A percentile compares a stretch with the other conserved stretches of the same genome.
These are phyloP conservation scores for Fragilaria crotonensis DNA, from an alignment of 108 stramenopile genomes.

Conservation along the genomic window DNA sequence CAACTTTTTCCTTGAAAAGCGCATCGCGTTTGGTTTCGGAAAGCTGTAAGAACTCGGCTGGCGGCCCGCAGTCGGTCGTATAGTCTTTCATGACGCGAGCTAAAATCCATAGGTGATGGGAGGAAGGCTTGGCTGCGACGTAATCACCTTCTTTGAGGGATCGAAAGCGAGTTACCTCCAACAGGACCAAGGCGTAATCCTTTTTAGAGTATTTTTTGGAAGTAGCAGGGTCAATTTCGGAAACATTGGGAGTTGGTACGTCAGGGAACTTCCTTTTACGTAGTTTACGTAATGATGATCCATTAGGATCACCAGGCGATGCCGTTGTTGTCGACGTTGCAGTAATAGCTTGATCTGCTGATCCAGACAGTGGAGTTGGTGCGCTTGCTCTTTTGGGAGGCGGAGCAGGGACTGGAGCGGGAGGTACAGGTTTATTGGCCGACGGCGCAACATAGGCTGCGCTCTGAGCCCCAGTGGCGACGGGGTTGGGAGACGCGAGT, in stretches of 20 bases:
- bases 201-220: slow-evolving; percentile 48
- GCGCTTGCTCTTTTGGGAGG: background rate
- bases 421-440: background rate
- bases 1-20: slow-evolving; percentile 49
- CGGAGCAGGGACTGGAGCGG: background rate
- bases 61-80: slow-evolving; percentile 15
- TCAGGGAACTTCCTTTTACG: slow-evolving; percentile 25
- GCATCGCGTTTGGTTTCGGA: slow-evolving; percentile 42
- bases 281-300: slow-evolving; percentile 56
- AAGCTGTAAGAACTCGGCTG: slow-evolving; percentile 45
- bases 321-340: slow-evolving; percentile 2
- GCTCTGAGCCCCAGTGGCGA: background rate
- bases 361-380: background rate
- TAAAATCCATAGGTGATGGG: slow-evolving; percentile 66
- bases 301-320: slow-evolving; percentile 32
- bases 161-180: slow-evolving; percentile 53
- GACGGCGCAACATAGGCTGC: background rate
- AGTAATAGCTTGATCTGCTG: background rate
- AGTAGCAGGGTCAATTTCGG: slow-evolving; percentile 30
- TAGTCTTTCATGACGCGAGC: slow-evolving; percentile 55
- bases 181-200: slow-evolving; percentile 45
- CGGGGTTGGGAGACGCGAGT: slow-evolving; percentile 2
- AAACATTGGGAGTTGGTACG: slow-evolving; percentile 6
- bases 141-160: slow-evolving; percentile 52
- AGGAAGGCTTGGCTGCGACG: slow-evolving; percentile 48